A percentile compares a stretch with the other conserved stretches of the same genome.
Conservation (phyloP, 176 grass and related monocot genomes). For the Canna indica region DNA sequence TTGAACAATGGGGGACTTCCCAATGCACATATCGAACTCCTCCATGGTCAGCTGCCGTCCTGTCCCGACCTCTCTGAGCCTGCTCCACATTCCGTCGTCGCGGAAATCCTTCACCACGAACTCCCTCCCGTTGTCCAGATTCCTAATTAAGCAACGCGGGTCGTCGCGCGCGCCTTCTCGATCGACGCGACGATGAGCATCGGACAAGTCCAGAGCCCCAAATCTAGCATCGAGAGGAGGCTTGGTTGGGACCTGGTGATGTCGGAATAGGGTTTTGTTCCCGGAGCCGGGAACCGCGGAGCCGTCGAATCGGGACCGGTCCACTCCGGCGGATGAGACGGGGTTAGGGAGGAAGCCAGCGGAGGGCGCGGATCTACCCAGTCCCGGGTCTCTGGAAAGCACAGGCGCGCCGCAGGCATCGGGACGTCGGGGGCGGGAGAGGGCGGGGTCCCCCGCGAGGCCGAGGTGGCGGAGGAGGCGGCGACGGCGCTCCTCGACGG, state of each 20-base stretch:
- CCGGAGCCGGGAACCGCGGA: constrained; percentile 9
- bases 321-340: background rate
- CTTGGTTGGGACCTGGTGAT: background rate
- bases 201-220: background rate
- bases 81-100: constrained; percentile 63
- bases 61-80: constrained; percentile 49
- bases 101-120: constrained; percentile 73
- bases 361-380: background rate
- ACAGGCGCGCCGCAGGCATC: background rate
- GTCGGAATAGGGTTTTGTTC: background rate
- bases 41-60: constrained; percentile 67
- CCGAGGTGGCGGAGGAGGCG: constrained; percentile 64
- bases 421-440: constrained; percentile 2
- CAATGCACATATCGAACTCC: constrained; percentile 88
- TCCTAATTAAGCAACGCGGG: constrained; percentile 66
- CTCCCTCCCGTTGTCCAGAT: constrained; percentile 81
- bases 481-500: constrained; percentile 71
- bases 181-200: constrained; percentile 22
- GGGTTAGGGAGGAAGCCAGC: background rate
- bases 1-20: constrained; percentile 83
- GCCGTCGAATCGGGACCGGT: constrained; percentile 52
- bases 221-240: constrained; percentile 9
- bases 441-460: constrained; percentile 28
- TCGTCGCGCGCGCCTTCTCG: background rate
- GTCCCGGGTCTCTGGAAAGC: background rate